Evolutionary conservation across 495 filamentous ascomycete species (phyloP).

Genomic region (Hypoxylon lenormandii): DNA sequence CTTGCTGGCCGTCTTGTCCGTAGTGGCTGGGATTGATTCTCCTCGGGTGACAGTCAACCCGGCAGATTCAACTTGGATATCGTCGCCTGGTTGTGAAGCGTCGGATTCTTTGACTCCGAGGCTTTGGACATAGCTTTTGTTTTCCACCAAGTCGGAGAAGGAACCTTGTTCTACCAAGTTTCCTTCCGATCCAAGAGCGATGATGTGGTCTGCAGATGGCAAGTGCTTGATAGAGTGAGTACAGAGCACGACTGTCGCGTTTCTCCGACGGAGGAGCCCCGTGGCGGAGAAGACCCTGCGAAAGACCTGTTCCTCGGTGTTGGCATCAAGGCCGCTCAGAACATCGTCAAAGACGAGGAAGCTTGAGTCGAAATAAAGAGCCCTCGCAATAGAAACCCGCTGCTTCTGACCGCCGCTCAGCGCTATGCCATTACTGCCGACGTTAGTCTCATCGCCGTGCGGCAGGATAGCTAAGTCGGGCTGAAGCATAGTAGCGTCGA

Average conservation of each 20-base stretch:
- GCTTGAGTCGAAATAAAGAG: conserved; percentile 67
- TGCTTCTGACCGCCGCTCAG: conserved; percentile 77
- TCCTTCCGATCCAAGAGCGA: conserved; percentile 57
- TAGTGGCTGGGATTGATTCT: not conserved
- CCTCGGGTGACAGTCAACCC: not conserved
- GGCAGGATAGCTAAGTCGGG: conserved; percentile 67
- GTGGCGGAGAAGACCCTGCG: conserved; percentile 65
- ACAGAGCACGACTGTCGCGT: conserved; percentile 65
- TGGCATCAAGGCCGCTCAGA: conserved; percentile 70
- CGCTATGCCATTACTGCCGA: conserved; percentile 72
- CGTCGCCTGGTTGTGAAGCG: not conserved
- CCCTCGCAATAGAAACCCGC: conserved; percentile 70
- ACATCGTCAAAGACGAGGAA: conserved; percentile 71
- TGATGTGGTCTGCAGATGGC: conserved; percentile 60
- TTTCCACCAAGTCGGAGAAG: conserved; percentile 50
- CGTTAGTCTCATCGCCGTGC: conserved; percentile 67
- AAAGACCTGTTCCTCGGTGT: conserved; percentile 73
- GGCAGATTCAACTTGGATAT: not conserved
- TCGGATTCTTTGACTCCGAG: conserved; percentile 18
- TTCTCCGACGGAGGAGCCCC: conserved; percentile 64
- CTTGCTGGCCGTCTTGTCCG: not conserved
- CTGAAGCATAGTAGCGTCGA: conserved; percentile 70
- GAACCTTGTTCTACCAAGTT: conserved; percentile 58
- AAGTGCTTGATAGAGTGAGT: conserved; percentile 55
- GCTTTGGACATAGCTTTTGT: conserved; percentile 46